These are phyloP conservation scores for Curvularia verruculosa DNA, from an alignment of 2,329 filamentous ascomycete genomes.

Conservation along the genomic window DNA sequence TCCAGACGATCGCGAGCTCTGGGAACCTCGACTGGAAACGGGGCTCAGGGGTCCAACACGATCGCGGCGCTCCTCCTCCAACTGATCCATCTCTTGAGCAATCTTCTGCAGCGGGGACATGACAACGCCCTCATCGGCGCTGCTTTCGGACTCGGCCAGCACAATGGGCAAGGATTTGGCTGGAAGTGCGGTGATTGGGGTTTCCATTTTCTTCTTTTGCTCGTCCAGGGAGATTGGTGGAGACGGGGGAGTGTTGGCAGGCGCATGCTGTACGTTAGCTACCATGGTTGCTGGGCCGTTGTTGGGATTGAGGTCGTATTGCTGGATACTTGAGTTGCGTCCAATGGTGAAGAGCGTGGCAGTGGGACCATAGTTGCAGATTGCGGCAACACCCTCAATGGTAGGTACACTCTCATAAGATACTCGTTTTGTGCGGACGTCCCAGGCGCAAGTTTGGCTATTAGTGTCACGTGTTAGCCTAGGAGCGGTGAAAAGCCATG, in stretches of 20 bases:
- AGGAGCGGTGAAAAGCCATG: background rate
- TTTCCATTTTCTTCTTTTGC: conserved; percentile 56
- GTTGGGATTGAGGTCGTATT: conserved; percentile 85
- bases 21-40: conserved; percentile 69
- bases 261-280: conserved; percentile 84
- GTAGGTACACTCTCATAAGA: conserved; percentile 89
- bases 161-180: conserved; percentile 38
- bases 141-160: conserved; percentile 63
- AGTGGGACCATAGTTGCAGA: conserved; percentile 87
- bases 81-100: conserved; percentile 70
- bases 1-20: conserved; percentile 60
- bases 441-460: conserved; percentile 90
- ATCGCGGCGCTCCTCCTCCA: conserved; percentile 66
- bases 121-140: conserved; percentile 67
- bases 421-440: conserved; percentile 97
- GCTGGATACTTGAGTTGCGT: conserved; percentile 86
- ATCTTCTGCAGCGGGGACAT: conserved; percentile 78
- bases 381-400: conserved; percentile 76
- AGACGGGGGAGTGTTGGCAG: conserved; percentile 77
- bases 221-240: conserved; percentile 83
- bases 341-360: conserved; percentile 93
- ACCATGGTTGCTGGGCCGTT: conserved; percentile 72
- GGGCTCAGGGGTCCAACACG: conserved; percentile 72
- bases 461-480: conserved; percentile 31
- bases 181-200: conserved; percentile 40